These are phyloP conservation scores for Chaetothyriales sp. DNA, from an alignment of 2,329 filamentous ascomycete species.

Conservation along the genomic window DNA sequence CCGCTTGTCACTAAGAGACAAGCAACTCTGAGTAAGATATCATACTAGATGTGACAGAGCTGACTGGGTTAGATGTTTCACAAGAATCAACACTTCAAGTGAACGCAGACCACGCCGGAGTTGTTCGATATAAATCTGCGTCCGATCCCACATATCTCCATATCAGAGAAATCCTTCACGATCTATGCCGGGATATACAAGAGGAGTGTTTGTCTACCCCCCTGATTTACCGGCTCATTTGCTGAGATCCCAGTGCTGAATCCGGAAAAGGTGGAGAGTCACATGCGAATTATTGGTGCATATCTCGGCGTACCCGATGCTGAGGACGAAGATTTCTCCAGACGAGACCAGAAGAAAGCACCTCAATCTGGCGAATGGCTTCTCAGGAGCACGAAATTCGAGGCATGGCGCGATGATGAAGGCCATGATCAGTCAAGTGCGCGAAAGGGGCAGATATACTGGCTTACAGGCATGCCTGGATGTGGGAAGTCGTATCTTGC, in stretches of 20 bases:
- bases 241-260: no score
- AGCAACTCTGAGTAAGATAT: not conserved
- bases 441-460: slow-evolving; percentile 12
- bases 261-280: not conserved
- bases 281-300: slow-evolving; percentile 3
- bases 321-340: slow-evolving; percentile 3
- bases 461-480: slow-evolving; percentile 19
- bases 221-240: no score
- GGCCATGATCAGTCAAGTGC: slow-evolving; percentile 6
- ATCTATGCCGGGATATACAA: no score
- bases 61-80: not conserved
- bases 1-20: slow-evolving; percentile 13
- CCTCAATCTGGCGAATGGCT: not conserved
- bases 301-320: not conserved
- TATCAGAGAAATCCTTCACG: no score
- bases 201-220: no score
- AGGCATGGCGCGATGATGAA: not conserved
- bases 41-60: not conserved
- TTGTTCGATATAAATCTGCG: slow-evolving; percentile 3
- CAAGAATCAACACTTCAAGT: not conserved
- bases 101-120: not conserved
- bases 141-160: not conserved
- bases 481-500: slow-evolving; percentile 24
- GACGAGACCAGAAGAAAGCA: not conserved
- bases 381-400: not conserved